A percentile compares a stretch with the other conserved stretches of the same genome.
phyloP scores from a whole-genome alignment of 108 stramenopile species.

The Cyclotella kingstonii region DNA sequence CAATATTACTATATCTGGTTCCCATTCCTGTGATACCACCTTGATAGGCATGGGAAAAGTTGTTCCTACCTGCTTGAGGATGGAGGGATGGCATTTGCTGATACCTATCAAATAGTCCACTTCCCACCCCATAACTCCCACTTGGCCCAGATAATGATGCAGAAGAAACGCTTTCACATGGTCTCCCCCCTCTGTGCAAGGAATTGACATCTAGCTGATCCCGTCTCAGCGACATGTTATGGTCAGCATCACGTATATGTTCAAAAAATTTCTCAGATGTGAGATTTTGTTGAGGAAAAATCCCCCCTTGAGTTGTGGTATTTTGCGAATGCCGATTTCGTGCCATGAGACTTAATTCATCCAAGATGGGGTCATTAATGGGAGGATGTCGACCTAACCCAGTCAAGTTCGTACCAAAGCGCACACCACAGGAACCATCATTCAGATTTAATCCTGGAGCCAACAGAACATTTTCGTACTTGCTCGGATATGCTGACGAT shows the following conservation, averaged over 20 bases:
- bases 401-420: no score
- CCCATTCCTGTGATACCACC: background rate
- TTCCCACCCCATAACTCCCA: conserved; percentile 2
- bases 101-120: conserved; percentile 6
- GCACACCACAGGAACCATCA: background rate
- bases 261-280: conserved; percentile 29
- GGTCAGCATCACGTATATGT: conserved; percentile 17
- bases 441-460: conserved; percentile 15
- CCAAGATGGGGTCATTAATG: conserved; percentile 16
- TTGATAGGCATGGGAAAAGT: background rate
- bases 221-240: conserved; percentile 3
- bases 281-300: conserved; percentile 4
- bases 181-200: background rate
- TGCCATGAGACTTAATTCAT: conserved; percentile 19
- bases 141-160: background rate
- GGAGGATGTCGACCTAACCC: no score
- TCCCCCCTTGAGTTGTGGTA: background rate
- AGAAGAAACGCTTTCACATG: background rate
- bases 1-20: background rate
- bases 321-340: conserved; percentile 7
- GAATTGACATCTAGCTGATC: conserved; percentile 20
- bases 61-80: background rate
- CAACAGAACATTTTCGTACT: conserved; percentile 20
- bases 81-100: background rate
- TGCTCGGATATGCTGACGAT: no score